phyloP scores from a whole-genome alignment of 2,329 filamentous ascomycete genomes.

The Trichoderma harzianum region DNA sequence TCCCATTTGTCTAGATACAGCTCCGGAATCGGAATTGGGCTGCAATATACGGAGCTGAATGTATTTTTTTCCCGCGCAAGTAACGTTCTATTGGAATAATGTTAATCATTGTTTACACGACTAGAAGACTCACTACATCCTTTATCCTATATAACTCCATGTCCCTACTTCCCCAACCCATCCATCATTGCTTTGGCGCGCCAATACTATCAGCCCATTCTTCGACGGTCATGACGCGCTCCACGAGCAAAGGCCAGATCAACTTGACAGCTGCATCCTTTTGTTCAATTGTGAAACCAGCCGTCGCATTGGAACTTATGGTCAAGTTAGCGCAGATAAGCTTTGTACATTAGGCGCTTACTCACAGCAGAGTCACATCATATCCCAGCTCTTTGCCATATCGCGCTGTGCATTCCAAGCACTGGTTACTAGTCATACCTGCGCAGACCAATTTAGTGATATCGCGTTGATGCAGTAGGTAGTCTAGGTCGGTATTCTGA shows the following conservation, averaged over 20 bases:
- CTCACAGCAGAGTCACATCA: background rate
- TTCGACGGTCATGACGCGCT: background rate
- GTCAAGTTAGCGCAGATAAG: background rate
- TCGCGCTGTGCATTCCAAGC: conserved; percentile 20
- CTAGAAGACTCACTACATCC: background rate
- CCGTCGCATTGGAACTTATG: background rate
- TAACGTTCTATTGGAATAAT: background rate
- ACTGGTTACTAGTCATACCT: conserved; percentile 19
- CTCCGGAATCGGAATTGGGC: background rate
- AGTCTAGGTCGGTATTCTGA: background rate
- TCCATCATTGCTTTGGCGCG: background rate
- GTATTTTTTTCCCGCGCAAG: background rate
- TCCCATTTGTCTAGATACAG: background rate
- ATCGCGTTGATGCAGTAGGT: background rate
- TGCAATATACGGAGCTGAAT: background rate
- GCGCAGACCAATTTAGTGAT: conserved; percentile 20
- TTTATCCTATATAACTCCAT: background rate
- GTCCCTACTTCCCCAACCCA: background rate
- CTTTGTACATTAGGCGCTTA: background rate
- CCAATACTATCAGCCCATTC: background rate
- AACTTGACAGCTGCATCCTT: background rate
- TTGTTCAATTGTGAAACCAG: background rate
- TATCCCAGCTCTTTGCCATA: conserved; percentile 14
- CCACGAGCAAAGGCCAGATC: background rate
- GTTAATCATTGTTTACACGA: background rate